Percentiles rank a stretch among this genome's conserved stretches.
Evolutionary conservation across 2,329 filamentous ascomycete genomes (phyloP).

Genomic region (Aspergillus puulaauensis): DNA sequence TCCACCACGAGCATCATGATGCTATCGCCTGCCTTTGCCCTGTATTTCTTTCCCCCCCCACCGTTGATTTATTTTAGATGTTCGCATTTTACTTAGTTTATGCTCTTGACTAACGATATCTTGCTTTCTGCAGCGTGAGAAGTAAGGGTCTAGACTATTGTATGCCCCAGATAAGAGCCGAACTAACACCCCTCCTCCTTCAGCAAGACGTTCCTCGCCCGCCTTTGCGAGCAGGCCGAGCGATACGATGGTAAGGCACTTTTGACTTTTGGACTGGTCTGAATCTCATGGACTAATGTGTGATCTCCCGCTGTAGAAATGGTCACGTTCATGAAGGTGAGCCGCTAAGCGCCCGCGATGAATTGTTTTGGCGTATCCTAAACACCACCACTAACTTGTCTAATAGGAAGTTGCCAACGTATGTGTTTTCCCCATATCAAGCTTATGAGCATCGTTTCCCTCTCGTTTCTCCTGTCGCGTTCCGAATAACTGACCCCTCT

Average conservation of each 20-base stretch:
- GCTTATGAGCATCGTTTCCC: constrained; percentile 3
- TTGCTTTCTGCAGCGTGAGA: constrained; percentile 61
- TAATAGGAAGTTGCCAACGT: constrained; percentile 89
- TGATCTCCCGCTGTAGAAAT: constrained; percentile 62
- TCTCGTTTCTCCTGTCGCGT: constrained; percentile 11
- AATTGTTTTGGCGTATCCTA: background rate
- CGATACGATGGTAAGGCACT: constrained; percentile 82
- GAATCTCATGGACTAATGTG: constrained; percentile 24
- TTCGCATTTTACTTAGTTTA: background rate
- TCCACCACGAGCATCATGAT: constrained; percentile 20
- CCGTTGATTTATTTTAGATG: constrained; percentile 7
- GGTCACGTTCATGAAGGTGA: constrained; percentile 97
- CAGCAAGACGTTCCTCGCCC: constrained; percentile 99
- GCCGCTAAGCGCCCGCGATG: constrained; percentile 32
- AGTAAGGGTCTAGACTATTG: constrained; percentile 51
- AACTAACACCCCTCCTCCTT: constrained; percentile 38
- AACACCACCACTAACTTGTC: constrained; percentile 24
- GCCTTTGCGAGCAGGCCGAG: constrained; percentile 99
- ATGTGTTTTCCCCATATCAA: constrained; percentile 32
- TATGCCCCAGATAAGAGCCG: constrained; percentile 17
- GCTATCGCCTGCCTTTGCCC: background rate
- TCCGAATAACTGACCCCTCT: constrained; percentile 17
- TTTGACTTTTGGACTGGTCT: background rate
- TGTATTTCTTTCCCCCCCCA: constrained; percentile 2
- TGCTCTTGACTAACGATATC: constrained; percentile 10